Conservation (phyloP, 139 green algal genomes). For the Closterium sp. region DNA sequence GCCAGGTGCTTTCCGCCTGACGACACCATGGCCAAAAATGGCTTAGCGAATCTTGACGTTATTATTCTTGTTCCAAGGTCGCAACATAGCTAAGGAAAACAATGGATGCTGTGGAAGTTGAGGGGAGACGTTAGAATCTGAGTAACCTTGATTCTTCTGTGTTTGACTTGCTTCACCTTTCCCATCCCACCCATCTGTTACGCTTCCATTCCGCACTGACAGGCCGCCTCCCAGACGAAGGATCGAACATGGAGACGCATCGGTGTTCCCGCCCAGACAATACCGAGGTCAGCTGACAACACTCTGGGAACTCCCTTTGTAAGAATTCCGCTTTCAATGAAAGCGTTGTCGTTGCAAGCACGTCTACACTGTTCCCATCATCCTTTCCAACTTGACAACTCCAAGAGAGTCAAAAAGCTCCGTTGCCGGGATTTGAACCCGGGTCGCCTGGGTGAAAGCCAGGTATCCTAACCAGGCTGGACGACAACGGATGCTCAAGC, state of each 20-base stretch:
- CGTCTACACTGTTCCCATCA: neutral
- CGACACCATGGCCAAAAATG: neutral
- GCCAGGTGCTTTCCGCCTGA: neutral
- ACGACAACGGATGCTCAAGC: slow-evolving; percentile 1
- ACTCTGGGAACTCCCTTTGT: neutral
- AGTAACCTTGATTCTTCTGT: neutral
- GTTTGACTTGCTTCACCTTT: neutral
- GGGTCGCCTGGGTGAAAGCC: neutral
- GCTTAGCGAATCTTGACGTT: neutral
- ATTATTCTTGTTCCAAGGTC: neutral
- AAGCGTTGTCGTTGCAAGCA: neutral
- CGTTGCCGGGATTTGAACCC: neutral
- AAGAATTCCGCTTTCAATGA: neutral
- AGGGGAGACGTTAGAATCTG: neutral
- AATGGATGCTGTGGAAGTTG: neutral
- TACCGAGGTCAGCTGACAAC: neutral
- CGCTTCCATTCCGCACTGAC: neutral
- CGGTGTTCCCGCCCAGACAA: neutral
- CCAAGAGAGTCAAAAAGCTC: neutral
- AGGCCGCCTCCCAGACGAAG: neutral
- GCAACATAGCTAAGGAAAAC: neutral
- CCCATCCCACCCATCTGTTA: neutral
- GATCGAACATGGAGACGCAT: neutral
- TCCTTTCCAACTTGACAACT: neutral
- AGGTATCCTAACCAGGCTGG: neutral